phyloP scores from a whole-genome alignment of 1,284 basidiomycete species.

The Moesziomyces sp. region DNA sequence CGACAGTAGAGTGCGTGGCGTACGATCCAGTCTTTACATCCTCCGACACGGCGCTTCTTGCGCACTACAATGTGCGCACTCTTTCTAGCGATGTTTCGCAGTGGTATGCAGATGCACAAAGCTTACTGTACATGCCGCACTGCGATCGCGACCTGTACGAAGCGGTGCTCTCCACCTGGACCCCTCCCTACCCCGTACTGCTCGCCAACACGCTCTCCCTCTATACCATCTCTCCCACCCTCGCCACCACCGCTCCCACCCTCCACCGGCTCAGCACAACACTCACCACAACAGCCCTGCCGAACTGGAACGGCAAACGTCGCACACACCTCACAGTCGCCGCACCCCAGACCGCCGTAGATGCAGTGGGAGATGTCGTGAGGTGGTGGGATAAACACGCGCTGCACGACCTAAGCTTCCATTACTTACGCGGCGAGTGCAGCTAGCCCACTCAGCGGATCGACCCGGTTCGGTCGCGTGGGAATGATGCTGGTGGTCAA shows the following conservation, averaged over 20 bases:
- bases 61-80: not conserved
- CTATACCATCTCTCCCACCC: constrained; percentile 5
- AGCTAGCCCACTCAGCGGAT: constrained; percentile 15
- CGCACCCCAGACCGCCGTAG: not conserved
- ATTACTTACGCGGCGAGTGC: constrained; percentile 17
- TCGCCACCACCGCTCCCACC: not conserved
- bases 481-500: constrained; percentile 74
- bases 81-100: constrained; percentile 1
- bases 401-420: constrained; percentile 30
- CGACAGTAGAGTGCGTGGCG: constrained; percentile 12
- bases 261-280: not conserved
- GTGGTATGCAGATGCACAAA: constrained; percentile 1
- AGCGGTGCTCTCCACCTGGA: constrained; percentile 12
- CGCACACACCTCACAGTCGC: not conserved
- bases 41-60: not conserved
- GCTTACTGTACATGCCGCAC: constrained; percentile 45
- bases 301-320: constrained; percentile 13
- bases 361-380: not conserved
- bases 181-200: constrained; percentile 2
- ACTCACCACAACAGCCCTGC: not conserved
- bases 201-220: constrained; percentile 25
- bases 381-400: constrained; percentile 24
- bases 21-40: constrained; percentile 37
- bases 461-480: constrained; percentile 29
- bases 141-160: constrained; percentile 42